These are phyloP conservation scores for Marchantia paleacea DNA, from an alignment of 225 moss, liverwort and hornwort genomes.

Conservation along the genomic window DNA sequence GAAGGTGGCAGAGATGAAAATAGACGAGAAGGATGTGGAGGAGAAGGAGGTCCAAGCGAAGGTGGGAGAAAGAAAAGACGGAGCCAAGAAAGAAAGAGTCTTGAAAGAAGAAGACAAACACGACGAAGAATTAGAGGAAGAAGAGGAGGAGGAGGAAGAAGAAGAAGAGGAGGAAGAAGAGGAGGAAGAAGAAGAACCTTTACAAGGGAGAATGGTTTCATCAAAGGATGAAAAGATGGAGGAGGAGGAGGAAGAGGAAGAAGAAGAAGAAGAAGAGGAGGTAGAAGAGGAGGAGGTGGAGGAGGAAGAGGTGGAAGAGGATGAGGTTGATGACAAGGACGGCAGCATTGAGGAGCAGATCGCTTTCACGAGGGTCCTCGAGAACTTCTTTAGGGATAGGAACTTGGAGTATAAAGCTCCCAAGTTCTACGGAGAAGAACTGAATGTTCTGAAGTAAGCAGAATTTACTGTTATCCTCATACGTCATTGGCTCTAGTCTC, in stretches of 20 bases:
- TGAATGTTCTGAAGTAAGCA: conserved; percentile 91
- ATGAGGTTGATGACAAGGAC: conserved; percentile 55
- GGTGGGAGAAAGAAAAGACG: conserved; percentile 30
- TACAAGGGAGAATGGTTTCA: conserved; percentile 16
- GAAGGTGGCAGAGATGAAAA: conserved; percentile 29
- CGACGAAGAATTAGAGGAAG: conserved; percentile 45
- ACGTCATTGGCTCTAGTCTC: too few species aligned
- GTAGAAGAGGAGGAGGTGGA: conserved; percentile 75
- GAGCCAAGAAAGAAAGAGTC: conserved; percentile 28
- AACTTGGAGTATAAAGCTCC: conserved; percentile 90
- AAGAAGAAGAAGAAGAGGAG: conserved; percentile 48
- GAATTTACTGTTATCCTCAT: too few species aligned
- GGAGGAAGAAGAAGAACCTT: conserved; percentile 38
- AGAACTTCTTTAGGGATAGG: conserved; percentile 73
- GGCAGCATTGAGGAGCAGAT: conserved; percentile 68
- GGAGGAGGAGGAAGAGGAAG: conserved; percentile 55
- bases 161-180: conserved; percentile 40
- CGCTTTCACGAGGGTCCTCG: conserved; percentile 67
- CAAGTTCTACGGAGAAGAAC: conserved; percentile 88
- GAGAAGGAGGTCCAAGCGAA: conserved; percentile 25
- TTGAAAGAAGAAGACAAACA: conserved; percentile 32
- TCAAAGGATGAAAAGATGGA: conserved; percentile 50
- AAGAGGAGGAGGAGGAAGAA: conserved; percentile 40
- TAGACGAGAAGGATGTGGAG: conserved; percentile 28
- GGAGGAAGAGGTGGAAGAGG: conserved; percentile 58